A percentile compares a stretch with the other conserved stretches of the same genome.
These are phyloP conservation scores for Xylaria sp. DNA, from an alignment of 2,329 filamentous ascomycete genomes.

Conservation along the genomic window DNA sequence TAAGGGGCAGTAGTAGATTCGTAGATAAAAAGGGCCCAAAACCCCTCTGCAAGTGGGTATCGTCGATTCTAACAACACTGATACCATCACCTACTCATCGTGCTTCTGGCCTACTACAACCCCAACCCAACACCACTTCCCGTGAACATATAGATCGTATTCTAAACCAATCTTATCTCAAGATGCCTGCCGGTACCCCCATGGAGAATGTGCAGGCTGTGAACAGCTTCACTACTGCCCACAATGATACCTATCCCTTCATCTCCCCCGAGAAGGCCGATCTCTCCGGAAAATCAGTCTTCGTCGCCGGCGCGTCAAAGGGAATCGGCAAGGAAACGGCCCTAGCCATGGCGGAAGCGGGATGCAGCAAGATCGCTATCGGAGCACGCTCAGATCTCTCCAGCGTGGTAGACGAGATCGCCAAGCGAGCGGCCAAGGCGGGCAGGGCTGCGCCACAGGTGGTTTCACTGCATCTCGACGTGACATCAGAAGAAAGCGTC, in stretches of 20 bases:
- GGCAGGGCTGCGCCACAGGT: conserved; percentile 47
- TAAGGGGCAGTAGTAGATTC: not conserved
- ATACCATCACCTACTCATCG: not conserved
- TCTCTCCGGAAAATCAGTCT: conserved; percentile 48
- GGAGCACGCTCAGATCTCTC: conserved; percentile 62
- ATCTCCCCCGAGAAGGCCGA: conserved; percentile 43
- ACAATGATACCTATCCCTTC: conserved; percentile 50
- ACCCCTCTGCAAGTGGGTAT: not conserved
- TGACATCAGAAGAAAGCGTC: conserved; percentile 51
- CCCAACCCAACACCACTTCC: too few relatives aligned
- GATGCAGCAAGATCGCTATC: conserved; percentile 61
- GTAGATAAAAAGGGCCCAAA: conserved; percentile 9
- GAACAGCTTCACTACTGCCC: conserved; percentile 34
- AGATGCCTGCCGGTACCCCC: conserved; percentile 29
- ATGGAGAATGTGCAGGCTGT: conserved; percentile 24
- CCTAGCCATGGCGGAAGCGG: conserved; percentile 61
- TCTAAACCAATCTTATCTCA: conserved; percentile 10
- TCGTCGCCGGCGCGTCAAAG: conserved; percentile 63
- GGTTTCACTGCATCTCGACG: conserved; percentile 50
- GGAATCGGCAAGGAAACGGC: conserved; percentile 62
- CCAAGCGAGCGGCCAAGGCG: conserved; percentile 48
- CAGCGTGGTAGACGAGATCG: conserved; percentile 53
- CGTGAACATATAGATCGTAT: not conserved
- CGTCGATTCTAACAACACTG: not conserved
- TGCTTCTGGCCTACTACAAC: not conserved